Percentiles rank a stretch among this genome's conserved stretches.
Evolutionary conservation across 176 grass and related monocot species (phyloP).

Genomic region (Zea mays): Zm-B73-REFERENCE-NAM-5.0 NC_050100.1:220144001-220144500

Average conservation of each 20-base stretch:
- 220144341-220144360: not conserved
- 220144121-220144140: slow-evolving; percentile 50
- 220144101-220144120: slow-evolving; percentile 89
- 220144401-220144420: not conserved
- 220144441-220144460: not conserved
- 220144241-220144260: not conserved
- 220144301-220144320: not conserved
- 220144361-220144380: not conserved
- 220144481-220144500: no score
- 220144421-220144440: not conserved
- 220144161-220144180: not conserved
- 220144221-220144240: not conserved
- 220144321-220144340: not conserved
- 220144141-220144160: not conserved
- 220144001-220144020: slow-evolving; percentile 94
- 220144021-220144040: slow-evolving; percentile 91
- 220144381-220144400: not conserved
- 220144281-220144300: not conserved
- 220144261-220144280: not conserved
- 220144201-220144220: not conserved
- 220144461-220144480: no score
- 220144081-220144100: slow-evolving; percentile 79
- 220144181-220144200: not conserved
- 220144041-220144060: slow-evolving; percentile 81
- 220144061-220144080: slow-evolving; percentile 77